Conservation (phyloP, 305 asterid genomes). For the Fraxinus angustifolia region DNA sequence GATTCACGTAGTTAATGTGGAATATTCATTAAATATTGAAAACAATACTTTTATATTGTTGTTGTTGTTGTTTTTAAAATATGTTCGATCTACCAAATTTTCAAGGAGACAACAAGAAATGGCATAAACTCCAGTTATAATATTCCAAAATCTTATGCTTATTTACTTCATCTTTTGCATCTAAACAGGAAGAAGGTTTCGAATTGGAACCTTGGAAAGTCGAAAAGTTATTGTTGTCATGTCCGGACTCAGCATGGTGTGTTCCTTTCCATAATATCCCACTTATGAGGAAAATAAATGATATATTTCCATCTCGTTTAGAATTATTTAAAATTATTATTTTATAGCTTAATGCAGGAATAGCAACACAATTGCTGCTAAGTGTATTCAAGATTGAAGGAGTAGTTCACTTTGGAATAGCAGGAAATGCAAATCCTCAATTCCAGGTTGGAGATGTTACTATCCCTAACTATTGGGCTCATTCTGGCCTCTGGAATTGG, state of each 20-base stretch:
- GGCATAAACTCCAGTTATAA: not conserved
- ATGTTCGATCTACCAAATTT: not conserved
- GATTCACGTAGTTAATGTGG: too few relatives aligned
- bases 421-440: conserved; percentile 47
- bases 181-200: conserved; percentile 41
- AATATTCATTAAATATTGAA: too few relatives aligned
- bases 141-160: not conserved
- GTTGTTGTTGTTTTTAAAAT: not conserved
- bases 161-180: not conserved
- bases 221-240: conserved; percentile 42
- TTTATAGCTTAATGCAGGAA: conserved; percentile 42
- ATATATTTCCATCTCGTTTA: not conserved
- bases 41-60: too few relatives aligned
- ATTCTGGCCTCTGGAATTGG: conserved; percentile 52
- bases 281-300: not conserved
- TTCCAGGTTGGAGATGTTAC: conserved; percentile 44
- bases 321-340: not conserved
- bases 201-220: conserved; percentile 37
- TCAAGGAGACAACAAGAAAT: not conserved
- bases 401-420: conserved; percentile 53
- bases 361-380: conserved; percentile 42
- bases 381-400: conserved; percentile 40
- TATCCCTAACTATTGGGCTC: conserved; percentile 47
- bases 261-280: not conserved
- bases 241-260: conserved; percentile 53